Base-by-base conservation (phyloP, 2,329 filamentous ascomycete species). In the Parascedosporium putredinis region DNA sequence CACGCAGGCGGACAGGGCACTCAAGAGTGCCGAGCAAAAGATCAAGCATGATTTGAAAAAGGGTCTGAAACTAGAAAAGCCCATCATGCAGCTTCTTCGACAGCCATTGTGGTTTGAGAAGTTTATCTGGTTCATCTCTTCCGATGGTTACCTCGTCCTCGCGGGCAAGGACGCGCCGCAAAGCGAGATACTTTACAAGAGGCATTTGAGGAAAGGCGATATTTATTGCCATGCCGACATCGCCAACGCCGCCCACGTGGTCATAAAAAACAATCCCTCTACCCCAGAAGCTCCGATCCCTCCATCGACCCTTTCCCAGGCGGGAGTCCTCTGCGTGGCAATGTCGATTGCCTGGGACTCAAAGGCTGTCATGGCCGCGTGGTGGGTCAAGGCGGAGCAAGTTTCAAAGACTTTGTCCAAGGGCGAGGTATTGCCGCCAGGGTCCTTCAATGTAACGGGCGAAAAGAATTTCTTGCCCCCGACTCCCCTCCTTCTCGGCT, bases 21-120 rank as follows among this genome's bases (percentile, higher is more conserved):
- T 98, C 47, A 95, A 91, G 64, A 95, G 82, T 57, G 88, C 90
- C 5, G 50, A 52, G 27, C 38, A 48, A 5, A 53, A 53, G 23
- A 50, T 54, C 18, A 53, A 50, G 47, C 51, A 51, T 16, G 53
- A 53, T 43, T 48, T 56, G 20, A 51, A 52, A 67, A 91, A 89
- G 59, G 84, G 83, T 0, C 66, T 97, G 51, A 95, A 95, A 68
- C 85, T 93, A 61, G 93, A 97, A 66, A 96, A 95, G 64, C 84
- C 88, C 18, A 72, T 94, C 2, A 69, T 97, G 8, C 82, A 90
- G 43, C 88, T 86, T 0, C 84, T 95, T 7, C 79, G 93, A 50
- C 85, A 83, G 59, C 84, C 83, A 56, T 78, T 90, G 59, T 98
- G 93, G 93, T 98, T 96, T 57, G 93, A 98, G 60, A 98, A 98